Base-by-base conservation (phyloP, 2,329 filamentous ascomycete species). In the Thyridium curvatum region DNA sequence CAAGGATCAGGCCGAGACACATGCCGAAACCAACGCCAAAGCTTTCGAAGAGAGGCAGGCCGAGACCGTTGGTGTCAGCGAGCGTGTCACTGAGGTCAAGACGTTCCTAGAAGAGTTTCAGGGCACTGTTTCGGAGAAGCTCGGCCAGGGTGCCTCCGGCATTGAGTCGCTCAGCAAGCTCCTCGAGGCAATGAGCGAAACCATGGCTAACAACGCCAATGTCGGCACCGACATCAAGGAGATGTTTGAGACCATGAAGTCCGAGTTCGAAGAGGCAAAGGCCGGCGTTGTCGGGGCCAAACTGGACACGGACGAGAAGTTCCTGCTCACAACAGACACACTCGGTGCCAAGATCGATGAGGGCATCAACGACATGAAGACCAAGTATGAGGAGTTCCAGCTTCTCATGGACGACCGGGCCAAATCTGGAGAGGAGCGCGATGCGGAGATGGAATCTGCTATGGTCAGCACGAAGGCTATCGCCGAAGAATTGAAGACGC, bases 341-440 rank as follows among this genome's bases (percentile, higher is more conserved):
- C 62, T 83, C 8, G 63, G 69, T 32, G 58, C 60, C 42, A 80
- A 78, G 56, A 64, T 83, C 33, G 78, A 80, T 29, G 77, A 80
- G 51, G 78, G 77, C 51, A 72, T 96, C 49, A 76, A 77, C 42
- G 86, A 89, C 47, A 71, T 98, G 17, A 79, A 94, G 58, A 70
- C 74, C 49, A 96, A 94, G 58, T 94, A 95, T 53, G 90, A 96
- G 40, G 87, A 93, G 44, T 82, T 90, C 46, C 85, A 94, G 53
- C 66, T 74, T 15, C 69, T 79, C 8, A 74, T 87, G 21, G 85
- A 94, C 33, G 82, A 86, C 35, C 85, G 85, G 50, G 76, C 81
- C 35, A 80, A 82, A 47, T 74, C 82, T 28, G 78, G 80, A 39
- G 87, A 91, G 50, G 82, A 85, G 46, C 82, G 85, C 41, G 80